Conservation (phyloP, 225 moss, liverwort and hornwort genomes). For the Polytrichum commune region DNA sequence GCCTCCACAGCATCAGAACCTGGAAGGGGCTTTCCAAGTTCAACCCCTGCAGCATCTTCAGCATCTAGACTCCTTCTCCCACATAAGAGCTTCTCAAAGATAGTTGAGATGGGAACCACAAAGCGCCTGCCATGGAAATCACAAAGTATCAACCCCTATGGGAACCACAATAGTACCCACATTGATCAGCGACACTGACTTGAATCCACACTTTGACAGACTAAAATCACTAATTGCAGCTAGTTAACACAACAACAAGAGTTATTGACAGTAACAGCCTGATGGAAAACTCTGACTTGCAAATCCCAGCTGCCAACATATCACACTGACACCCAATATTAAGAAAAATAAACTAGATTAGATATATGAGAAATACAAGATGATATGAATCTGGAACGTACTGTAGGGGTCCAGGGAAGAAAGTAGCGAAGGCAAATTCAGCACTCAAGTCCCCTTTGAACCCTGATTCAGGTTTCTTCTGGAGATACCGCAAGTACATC, state of each 20-base stretch:
- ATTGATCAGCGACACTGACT: no score
- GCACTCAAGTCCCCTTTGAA: conserved; percentile 81
- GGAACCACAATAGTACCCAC: no score
- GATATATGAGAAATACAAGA: neutral
- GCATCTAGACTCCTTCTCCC: conserved; percentile 25
- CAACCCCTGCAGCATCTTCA: conserved; percentile 33
- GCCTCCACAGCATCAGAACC: conserved; percentile 65
- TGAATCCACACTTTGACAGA: no score
- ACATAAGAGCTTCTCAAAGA: conserved; percentile 53
- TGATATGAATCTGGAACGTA: conserved; percentile 11
- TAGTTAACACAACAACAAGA: no score
- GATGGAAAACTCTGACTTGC: no score
- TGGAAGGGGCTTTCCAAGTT: conserved; percentile 54
- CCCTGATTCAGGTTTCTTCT: conserved; percentile 81
- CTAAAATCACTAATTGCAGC: no score
- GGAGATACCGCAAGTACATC: conserved; percentile 86
- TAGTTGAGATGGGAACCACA: conserved; percentile 33
- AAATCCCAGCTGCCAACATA: no score
- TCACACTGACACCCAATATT: no score
- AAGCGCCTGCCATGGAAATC: conserved; percentile 37
- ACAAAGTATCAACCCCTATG: neutral
- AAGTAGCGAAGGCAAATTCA: conserved; percentile 84
- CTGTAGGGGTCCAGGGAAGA: conserved; percentile 73
- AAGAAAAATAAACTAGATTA: no score
- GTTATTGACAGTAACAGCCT: no score